Evolutionary conservation across 768 basidiomycete species (phyloP), one percentile per base, ranked within the genome.

Genomic region (Serpula lacrymans): DNA sequence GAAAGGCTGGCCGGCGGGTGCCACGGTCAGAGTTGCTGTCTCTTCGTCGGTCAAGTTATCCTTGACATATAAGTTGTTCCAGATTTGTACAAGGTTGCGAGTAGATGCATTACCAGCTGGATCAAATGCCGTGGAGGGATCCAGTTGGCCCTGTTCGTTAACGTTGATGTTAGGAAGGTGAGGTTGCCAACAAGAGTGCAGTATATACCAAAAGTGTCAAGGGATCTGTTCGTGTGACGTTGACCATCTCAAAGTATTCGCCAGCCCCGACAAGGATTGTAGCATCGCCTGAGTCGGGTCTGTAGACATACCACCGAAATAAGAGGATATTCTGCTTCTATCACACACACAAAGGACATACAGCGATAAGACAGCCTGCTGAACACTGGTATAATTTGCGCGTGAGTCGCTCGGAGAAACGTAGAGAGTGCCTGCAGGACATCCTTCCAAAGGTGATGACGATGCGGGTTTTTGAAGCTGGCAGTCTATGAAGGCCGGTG

Each of bases 161-260:
- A 32, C 23, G 20, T 5, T 10, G 31, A 43, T 32, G 2, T 29
- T 10, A 11, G 3, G 11, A 27, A 16, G 31, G 29, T 14, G 25
- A 16, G 27, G 3, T n/a, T 14, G 13, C n/a, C n/a, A n/a, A 37
- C 9, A 36, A 27, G 8, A 21, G 28, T 34, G 35, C 29, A 23
- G 59, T 47, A n/a, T n/a, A n/a, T 47, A 80, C 82, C 23, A 85
- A 59, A 14, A 84, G 60, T 0, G 75, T 80, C 26, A 83, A 57
- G 13, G 80, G 75, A 1, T 63, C 75, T 37, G 53, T 55, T 29
- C 78, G 65, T 0, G 79, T 74, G 14, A 84, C 62, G 38, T 79
- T 82, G 4, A 84, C 51, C 1, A 68, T 71, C 58, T 83, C 82
- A 35, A 72, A 70, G 45, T 84, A 85, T 35, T 73, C 65, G 6